These are phyloP conservation scores for Takashimella tepidaria DNA, from an alignment of 1,284 basidiomycete genomes.

Conservation along the genomic window DNA sequence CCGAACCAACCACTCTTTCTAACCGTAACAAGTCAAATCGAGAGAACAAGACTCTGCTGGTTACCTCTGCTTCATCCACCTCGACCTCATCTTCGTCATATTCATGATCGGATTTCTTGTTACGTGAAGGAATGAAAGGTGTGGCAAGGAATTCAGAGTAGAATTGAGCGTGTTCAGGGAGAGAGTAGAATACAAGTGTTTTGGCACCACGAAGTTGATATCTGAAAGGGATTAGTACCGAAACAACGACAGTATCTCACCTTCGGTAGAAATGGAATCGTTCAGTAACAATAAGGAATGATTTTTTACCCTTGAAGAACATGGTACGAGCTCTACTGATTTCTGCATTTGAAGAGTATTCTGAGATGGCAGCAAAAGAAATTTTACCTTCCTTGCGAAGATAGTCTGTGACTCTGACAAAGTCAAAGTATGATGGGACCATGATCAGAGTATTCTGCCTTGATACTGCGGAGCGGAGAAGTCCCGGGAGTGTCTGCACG, in stretches of 20 bases:
- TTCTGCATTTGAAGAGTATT: constrained; percentile 92
- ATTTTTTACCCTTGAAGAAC: constrained; percentile 83
- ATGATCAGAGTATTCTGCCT: constrained; percentile 83
- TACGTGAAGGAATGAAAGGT: constrained; percentile 66
- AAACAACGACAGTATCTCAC: constrained; percentile 43
- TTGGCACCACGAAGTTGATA: constrained; percentile 88
- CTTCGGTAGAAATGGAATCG: constrained; percentile 96
- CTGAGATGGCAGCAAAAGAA: constrained; percentile 77
- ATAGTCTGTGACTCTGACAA: constrained; percentile 82
- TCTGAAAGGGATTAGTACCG: constrained; percentile 46
- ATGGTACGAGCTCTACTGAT: constrained; percentile 87
- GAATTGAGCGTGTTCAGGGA: constrained; percentile 84
- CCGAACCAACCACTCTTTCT: constrained; percentile 66
- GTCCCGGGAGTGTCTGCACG: constrained; percentile 63
- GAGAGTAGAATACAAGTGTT: constrained; percentile 87
- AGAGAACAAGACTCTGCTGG: constrained; percentile 71
- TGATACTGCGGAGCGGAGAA: constrained; percentile 86
- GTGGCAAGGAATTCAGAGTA: constrained; percentile 83
- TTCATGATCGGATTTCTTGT: constrained; percentile 10
- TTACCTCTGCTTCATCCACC: constrained; percentile 66
- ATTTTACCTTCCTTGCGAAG: constrained; percentile 68
- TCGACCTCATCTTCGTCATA: constrained; percentile 30
- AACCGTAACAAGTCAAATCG: constrained; percentile 82
- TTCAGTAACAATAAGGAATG: constrained; percentile 87
- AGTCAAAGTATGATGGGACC: constrained; percentile 94